Percentiles rank a stretch among this genome's conserved stretches.
Conservation (phyloP, 345 rosid genomes). For the Camelina hispida region DNA sequence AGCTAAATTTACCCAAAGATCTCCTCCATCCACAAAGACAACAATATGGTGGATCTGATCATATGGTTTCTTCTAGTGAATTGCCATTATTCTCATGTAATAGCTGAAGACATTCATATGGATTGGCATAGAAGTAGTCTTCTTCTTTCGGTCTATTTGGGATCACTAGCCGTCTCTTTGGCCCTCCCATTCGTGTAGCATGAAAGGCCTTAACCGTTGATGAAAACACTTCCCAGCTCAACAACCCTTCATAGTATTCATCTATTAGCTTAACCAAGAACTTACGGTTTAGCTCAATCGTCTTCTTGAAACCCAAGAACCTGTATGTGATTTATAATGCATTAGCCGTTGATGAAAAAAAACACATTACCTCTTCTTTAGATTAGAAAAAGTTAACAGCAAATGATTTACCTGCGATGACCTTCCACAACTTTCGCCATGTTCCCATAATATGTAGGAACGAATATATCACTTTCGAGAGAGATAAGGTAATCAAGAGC, state of each 20-base stretch:
- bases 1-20: constrained; percentile 7
- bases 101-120: constrained; percentile 81
- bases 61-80: constrained; percentile 31
- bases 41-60: constrained; percentile 16
- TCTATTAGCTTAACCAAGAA: constrained; percentile 85
- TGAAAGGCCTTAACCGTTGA: constrained; percentile 76
- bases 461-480: constrained; percentile 90
- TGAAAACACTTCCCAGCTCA: constrained; percentile 87
- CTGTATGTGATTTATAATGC: constrained; percentile 47
- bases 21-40: constrained; percentile 6
- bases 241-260: constrained; percentile 58
- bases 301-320: constrained; percentile 88
- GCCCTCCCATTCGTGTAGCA: constrained; percentile 71
- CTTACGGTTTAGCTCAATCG: constrained; percentile 74
- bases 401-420: constrained; percentile 69
- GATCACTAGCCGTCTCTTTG: constrained; percentile 62
- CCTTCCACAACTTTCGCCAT: constrained; percentile 99
- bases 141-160: constrained; percentile 91
- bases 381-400: not conserved
- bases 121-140: constrained; percentile 93
- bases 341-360: constrained; percentile 8
- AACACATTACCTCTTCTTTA: not conserved
- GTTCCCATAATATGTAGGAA: constrained; percentile 97
- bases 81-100: constrained; percentile 46
- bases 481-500: constrained; percentile 96